Evolutionary conservation across 2,329 filamentous ascomycete species (phyloP).

Genomic region (Anisogramma anomala): DNA sequence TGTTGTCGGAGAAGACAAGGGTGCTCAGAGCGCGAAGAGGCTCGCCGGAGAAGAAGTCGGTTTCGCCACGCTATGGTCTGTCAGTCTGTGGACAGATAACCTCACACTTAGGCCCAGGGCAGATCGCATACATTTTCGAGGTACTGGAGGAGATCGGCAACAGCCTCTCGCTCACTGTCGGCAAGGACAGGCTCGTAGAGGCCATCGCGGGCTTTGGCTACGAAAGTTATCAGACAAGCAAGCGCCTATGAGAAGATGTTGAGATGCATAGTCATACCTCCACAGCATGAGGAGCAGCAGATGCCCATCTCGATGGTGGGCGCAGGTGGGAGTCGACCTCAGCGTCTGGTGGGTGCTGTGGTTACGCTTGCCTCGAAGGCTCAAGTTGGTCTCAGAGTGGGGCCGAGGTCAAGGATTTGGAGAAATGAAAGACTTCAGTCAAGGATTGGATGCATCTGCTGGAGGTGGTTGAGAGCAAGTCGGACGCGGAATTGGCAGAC

Average conservation of each 20-base stretch:
- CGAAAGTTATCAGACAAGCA: slow-evolving; percentile 15
- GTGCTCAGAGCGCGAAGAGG: slow-evolving; percentile 89
- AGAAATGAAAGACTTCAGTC: neutral
- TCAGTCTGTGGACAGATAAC: slow-evolving; percentile 23
- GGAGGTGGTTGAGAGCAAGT: slow-evolving; percentile 6
- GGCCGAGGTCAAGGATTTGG: neutral
- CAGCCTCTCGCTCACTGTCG: slow-evolving; percentile 92
- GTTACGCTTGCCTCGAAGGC: slow-evolving; percentile 11
- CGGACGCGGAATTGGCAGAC: slow-evolving; percentile 1
- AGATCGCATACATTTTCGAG: slow-evolving; percentile 71
- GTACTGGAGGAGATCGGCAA: slow-evolving; percentile 88
- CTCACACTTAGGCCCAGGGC: neutral
- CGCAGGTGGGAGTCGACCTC: slow-evolving; percentile 10
- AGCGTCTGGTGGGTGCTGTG: slow-evolving; percentile 7
- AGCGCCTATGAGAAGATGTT: slow-evolving; percentile 7
- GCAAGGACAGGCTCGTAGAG: slow-evolving; percentile 80
- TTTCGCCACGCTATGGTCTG: slow-evolving; percentile 67
- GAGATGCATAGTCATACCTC: slow-evolving; percentile 27
- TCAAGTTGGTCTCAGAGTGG: slow-evolving; percentile 3
- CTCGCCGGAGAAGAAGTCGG: slow-evolving; percentile 95
- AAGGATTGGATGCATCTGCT: slow-evolving; percentile 9
- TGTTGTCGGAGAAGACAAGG: slow-evolving; percentile 95
- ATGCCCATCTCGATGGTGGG: slow-evolving; percentile 41
- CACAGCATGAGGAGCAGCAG: slow-evolving; percentile 52
- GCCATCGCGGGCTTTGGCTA: slow-evolving; percentile 67